A percentile compares a stretch with the other conserved stretches of the same genome.
Conservation (phyloP, 371 early-diverging fungal genomes). For the Mucor circinelloides region DNA sequence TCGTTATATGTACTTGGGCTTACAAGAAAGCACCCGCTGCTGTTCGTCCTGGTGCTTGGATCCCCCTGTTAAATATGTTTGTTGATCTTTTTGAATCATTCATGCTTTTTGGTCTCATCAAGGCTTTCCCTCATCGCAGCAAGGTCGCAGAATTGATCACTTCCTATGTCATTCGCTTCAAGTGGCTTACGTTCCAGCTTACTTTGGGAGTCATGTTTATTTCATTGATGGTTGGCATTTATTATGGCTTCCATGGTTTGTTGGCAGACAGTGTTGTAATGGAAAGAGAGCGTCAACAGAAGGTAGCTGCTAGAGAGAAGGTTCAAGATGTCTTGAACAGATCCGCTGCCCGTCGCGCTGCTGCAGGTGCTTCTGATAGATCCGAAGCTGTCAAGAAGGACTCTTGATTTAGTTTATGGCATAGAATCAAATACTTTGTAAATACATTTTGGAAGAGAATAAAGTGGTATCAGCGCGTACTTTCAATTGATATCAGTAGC, state of each 20-base stretch:
- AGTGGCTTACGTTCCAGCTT: slow-evolving; percentile 37
- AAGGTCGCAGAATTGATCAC: slow-evolving; percentile 21
- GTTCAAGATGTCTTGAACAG: slow-evolving; percentile 28
- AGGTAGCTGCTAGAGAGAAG: slow-evolving; percentile 25
- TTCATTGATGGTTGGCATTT: slow-evolving; percentile 40
- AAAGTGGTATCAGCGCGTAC: neutral
- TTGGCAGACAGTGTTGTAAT: slow-evolving; percentile 46
- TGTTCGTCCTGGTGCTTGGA: slow-evolving; percentile 43
- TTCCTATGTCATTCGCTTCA: slow-evolving; percentile 33
- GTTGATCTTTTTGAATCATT: slow-evolving; percentile 39
- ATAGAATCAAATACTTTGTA: neutral
- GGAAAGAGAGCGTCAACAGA: slow-evolving; percentile 38
- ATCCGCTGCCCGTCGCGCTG: slow-evolving; percentile 23
- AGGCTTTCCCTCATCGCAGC: slow-evolving; percentile 38
- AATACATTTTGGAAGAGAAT: neutral
- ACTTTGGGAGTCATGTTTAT: slow-evolving; percentile 30
- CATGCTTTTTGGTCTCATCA: slow-evolving; percentile 29
- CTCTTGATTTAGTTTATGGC: neutral
- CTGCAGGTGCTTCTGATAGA: slow-evolving; percentile 16
- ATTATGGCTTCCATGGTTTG: slow-evolving; percentile 44
- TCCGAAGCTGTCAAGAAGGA: slow-evolving; percentile 17
- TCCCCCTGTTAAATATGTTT: slow-evolving; percentile 32
- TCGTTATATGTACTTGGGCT: slow-evolving; percentile 38
- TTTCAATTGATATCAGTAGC: neutral
- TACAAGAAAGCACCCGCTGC: slow-evolving; percentile 33